Conservation (phyloP, 2,329 filamentous ascomycete genomes). For the Botrytis porri region DNA sequence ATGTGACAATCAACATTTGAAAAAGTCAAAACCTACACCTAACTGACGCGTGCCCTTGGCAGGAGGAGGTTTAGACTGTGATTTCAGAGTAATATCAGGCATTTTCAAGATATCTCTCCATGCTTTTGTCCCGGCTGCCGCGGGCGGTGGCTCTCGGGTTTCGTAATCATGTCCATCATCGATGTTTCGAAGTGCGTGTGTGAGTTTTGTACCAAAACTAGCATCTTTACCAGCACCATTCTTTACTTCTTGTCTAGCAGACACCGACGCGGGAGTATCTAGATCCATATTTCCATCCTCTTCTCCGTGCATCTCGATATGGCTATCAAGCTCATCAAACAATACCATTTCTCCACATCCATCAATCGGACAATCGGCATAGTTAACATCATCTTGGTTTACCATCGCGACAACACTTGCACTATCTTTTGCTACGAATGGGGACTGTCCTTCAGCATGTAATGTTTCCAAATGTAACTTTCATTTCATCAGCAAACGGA, state of each 20-base stretch:
- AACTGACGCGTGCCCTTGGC: slow-evolving; percentile 28
- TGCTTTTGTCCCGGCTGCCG: slow-evolving; percentile 30
- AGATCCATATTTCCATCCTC: slow-evolving; percentile 27
- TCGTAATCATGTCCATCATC: slow-evolving; percentile 23
- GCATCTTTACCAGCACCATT: slow-evolving; percentile 18
- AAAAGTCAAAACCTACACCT: slow-evolving; percentile 36
- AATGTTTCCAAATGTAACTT: slow-evolving; percentile 37
- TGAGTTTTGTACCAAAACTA: slow-evolving; percentile 19
- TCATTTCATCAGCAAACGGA: slow-evolving; percentile 17
- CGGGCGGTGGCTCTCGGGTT: slow-evolving; percentile 15
- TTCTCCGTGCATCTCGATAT: slow-evolving; percentile 54
- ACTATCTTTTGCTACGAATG: slow-evolving; percentile 36
- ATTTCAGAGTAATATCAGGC: slow-evolving; percentile 28
- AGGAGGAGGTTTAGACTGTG: background rate
- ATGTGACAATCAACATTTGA: slow-evolving; percentile 17
- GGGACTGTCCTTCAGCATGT: slow-evolving; percentile 37
- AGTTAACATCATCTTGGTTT: slow-evolving; percentile 40
- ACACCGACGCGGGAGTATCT: slow-evolving; percentile 11
- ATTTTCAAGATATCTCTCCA: slow-evolving; percentile 39
- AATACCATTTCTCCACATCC: slow-evolving; percentile 59
- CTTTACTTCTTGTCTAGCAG: background rate
- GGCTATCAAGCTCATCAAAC: slow-evolving; percentile 52
- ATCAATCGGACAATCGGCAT: slow-evolving; percentile 53
- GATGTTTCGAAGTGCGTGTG: slow-evolving; percentile 28
- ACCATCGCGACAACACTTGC: slow-evolving; percentile 27